Conservation (phyloP, 495 filamentous ascomycete genomes). For the Apodospora peruviana region DNA sequence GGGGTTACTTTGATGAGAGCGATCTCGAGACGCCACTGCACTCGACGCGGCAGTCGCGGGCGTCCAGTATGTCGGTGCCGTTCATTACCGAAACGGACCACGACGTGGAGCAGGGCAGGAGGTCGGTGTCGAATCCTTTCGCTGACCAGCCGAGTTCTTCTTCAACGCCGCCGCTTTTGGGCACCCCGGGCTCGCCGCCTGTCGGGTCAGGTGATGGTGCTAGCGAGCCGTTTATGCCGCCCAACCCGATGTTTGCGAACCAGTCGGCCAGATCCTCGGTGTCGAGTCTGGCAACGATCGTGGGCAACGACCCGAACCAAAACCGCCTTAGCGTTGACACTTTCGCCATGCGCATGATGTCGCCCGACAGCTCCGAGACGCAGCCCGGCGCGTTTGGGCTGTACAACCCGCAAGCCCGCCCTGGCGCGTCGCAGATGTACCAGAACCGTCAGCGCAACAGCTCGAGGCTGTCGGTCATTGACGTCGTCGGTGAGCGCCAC, state of each 20-base stretch:
- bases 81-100: conserved; percentile 15
- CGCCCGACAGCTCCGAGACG: conserved; percentile 15
- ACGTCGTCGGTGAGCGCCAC: conserved; percentile 20
- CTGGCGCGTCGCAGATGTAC: conserved; percentile 13
- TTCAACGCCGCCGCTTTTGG: conserved; percentile 2
- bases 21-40: conserved; percentile 8
- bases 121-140: conserved; percentile 14
- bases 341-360: conserved; percentile 25
- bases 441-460: conserved; percentile 14
- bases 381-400: conserved; percentile 13
- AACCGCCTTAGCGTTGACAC: conserved; percentile 17
- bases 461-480: conserved; percentile 19
- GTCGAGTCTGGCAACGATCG: conserved; percentile 13
- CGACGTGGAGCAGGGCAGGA: conserved; percentile 6
- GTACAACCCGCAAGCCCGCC: conserved; percentile 13
- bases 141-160: conserved; percentile 2
- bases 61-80: conserved; percentile 13
- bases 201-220: conserved; percentile 3
- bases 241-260: conserved; percentile 19
- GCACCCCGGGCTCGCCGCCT: conserved; percentile 7
- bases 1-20: conserved; percentile 13
- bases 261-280: conserved; percentile 16
- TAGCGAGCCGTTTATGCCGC: conserved; percentile 14
- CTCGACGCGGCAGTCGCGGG: conserved; percentile 7
- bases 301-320: conserved; percentile 12